Evolutionary conservation across 345 rosid species (phyloP).

Genomic region (Moringa oleifera): DNA sequence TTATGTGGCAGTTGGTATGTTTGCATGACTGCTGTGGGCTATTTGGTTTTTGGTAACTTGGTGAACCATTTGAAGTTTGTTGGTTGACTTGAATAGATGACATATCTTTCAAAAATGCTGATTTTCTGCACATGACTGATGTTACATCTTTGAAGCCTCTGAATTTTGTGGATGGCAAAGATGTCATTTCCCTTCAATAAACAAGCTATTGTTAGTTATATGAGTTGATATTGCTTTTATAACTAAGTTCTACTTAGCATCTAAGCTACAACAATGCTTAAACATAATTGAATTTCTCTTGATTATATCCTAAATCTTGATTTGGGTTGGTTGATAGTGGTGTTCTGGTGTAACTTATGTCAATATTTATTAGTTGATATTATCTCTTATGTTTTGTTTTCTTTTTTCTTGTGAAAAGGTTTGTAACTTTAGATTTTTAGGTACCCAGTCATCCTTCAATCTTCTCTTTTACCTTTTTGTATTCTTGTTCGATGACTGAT

Average conservation of each 20-base stretch:
- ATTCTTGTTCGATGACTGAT: conserved; percentile 3
- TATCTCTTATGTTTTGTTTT: neutral
- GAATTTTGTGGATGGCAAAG: neutral
- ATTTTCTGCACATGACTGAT: neutral
- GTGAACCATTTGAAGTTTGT: too few species aligned
- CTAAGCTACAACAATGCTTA: neutral
- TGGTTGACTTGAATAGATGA: too few species aligned
- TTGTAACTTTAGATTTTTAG: too few species aligned
- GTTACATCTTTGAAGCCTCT: neutral
- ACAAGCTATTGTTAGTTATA: neutral
- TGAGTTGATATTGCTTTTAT: neutral
- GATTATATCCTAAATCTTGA: too few species aligned
- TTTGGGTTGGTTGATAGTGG: neutral
- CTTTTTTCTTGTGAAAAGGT: conserved; percentile 1
- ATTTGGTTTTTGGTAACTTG: too few species aligned
- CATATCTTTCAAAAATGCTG: too few species aligned
- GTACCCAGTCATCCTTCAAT: neutral
- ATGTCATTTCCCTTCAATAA: neutral
- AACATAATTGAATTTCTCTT: neutral
- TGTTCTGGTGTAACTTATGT: neutral
- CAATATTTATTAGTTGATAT: too few species aligned
- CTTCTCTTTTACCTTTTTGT: neutral
- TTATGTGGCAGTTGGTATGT: conserved; percentile 82
- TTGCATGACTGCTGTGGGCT: too few species aligned
- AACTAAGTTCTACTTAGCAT: neutral